Conservation (phyloP, 768 basidiomycete species). For the Clitopilus hobsonii region DNA sequence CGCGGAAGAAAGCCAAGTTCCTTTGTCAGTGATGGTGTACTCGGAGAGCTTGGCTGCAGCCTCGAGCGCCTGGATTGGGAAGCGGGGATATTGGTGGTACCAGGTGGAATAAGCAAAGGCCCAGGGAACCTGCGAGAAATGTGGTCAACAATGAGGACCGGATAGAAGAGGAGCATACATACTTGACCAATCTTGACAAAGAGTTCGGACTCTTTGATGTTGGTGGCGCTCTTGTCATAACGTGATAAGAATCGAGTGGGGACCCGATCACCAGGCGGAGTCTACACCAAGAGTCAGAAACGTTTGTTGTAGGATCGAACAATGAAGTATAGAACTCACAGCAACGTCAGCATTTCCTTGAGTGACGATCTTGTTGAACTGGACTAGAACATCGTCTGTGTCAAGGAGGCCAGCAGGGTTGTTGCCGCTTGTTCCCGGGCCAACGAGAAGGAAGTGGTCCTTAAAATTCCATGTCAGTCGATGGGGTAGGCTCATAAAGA, state of each 20-base stretch:
- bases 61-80: constrained; percentile 42
- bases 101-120: constrained; percentile 45
- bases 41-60: constrained; percentile 44
- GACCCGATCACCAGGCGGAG: constrained; percentile 21
- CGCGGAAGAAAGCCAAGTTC: constrained; percentile 42
- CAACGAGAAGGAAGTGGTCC: constrained; percentile 51
- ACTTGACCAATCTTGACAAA: constrained; percentile 49
- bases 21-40: constrained; percentile 51
- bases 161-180: neutral
- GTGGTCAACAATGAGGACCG: neutral
- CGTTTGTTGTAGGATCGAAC: too few species aligned
- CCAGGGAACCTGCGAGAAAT: constrained; percentile 44
- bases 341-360: constrained; percentile 37
- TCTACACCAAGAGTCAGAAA: too few species aligned
- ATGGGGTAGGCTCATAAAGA: neutral
- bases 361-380: constrained; percentile 45
- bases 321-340: constrained; percentile 22
- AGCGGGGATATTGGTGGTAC: constrained; percentile 56
- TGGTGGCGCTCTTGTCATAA: constrained; percentile 55
- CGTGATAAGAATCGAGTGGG: constrained; percentile 49
- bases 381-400: constrained; percentile 28
- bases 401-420: constrained; percentile 37
- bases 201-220: constrained; percentile 50
- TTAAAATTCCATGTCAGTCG: constrained; percentile 8
- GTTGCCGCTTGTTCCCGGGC: constrained; percentile 25